Conservation (phyloP, 2,329 filamentous ascomycete genomes). For the Knoxdaviesia proteae region DNA sequence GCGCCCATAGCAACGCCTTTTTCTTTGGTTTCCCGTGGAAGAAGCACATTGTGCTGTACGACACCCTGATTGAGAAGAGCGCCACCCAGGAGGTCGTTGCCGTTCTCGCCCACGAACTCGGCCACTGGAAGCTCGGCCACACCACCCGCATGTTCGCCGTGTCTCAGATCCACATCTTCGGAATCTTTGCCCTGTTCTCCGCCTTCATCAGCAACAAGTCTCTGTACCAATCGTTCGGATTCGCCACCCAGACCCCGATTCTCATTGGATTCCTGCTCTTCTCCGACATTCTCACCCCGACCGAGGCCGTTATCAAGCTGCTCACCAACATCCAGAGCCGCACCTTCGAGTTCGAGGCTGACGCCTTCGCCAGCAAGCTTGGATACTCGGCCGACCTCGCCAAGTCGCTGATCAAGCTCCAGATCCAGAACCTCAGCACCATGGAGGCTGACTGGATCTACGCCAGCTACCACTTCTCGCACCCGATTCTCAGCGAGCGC, state of each 20-base stretch:
- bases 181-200: constrained; percentile 90
- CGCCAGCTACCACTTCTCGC: constrained; percentile 95
- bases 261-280: constrained; percentile 96
- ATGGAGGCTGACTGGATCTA: constrained; percentile 99
- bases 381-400: constrained; percentile 74
- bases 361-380: constrained; percentile 67
- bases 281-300: constrained; percentile 84
- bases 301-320: constrained; percentile 87
- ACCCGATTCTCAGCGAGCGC: constrained; percentile 86
- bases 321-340: constrained; percentile 90
- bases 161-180: constrained; percentile 82
- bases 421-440: constrained; percentile 92
- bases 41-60: constrained; percentile 99
- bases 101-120: constrained; percentile 84
- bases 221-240: constrained; percentile 80
- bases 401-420: constrained; percentile 80
- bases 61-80: constrained; percentile 92
- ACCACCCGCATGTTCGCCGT: constrained; percentile 82
- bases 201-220: constrained; percentile 93
- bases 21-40: constrained; percentile 98
- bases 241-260: constrained; percentile 63
- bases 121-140: constrained; percentile 92
- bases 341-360: constrained; percentile 89
- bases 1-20: constrained; percentile 75
- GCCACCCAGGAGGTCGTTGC: constrained; percentile 82